Conservation (phyloP, 352 stramenopile species). For the Phytophthora sansomeana region DNA sequence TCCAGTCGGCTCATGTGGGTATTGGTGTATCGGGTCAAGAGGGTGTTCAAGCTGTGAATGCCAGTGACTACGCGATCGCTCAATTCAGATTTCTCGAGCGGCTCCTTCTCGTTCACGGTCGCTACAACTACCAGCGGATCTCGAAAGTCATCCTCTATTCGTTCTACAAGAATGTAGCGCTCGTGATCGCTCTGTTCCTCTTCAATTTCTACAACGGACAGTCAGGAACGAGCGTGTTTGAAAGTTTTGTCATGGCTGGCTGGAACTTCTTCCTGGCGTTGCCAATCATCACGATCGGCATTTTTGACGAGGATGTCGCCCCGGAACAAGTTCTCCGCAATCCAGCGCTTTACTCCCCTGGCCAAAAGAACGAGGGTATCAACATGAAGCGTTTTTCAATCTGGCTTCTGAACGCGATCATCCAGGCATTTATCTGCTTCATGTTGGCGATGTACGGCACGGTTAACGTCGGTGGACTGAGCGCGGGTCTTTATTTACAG, state of each 20-base stretch:
- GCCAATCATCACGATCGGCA: conserved; percentile 90
- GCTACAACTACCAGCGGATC: conserved; percentile 97
- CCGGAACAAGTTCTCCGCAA: conserved; percentile 66
- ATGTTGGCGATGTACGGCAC: conserved; percentile 58
- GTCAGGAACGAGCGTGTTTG: conserved; percentile 85
- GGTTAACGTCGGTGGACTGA: conserved; percentile 44
- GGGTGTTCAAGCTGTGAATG: conserved; percentile 92
- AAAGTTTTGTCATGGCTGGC: conserved; percentile 82
- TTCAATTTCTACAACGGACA: conserved; percentile 90
- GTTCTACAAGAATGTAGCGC: conserved; percentile 84
- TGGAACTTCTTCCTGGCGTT: conserved; percentile 88
- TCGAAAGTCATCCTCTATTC: conserved; percentile 93
- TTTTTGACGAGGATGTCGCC: conserved; percentile 83
- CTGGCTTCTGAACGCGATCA: conserved; percentile 75
- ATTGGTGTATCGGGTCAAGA: conserved; percentile 95
- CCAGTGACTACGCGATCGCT: conserved; percentile 93
- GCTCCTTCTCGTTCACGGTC: conserved; percentile 96
- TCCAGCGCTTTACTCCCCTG: conserved; percentile 65
- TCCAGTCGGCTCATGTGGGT: conserved; percentile 93
- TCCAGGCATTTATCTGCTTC: conserved; percentile 73
- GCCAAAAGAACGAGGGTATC: conserved; percentile 70
- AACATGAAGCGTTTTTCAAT: conserved; percentile 68
- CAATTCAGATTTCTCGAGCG: conserved; percentile 94
- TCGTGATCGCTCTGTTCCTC: conserved; percentile 75
- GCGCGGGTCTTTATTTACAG: conserved; percentile 62